A percentile compares a stretch with the other conserved stretches of the same genome.
Conservation (phyloP, 1,139 yeast genomes). For the Pichia sp. region DNA sequence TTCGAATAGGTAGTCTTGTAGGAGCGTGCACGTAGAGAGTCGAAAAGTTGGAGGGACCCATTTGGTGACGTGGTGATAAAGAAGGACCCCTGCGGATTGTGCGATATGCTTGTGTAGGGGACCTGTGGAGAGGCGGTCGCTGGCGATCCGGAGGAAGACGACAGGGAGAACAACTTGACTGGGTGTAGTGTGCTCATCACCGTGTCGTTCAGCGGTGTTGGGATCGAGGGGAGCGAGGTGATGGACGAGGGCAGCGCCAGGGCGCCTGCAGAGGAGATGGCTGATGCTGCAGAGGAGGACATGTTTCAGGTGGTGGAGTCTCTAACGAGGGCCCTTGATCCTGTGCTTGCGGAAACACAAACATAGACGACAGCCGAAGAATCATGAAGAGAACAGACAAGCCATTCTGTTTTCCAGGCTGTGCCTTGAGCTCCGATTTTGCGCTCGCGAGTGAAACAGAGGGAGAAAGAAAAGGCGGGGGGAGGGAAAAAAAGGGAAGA, state of each 20-base stretch:
- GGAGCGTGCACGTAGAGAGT: slow-evolving; percentile 65
- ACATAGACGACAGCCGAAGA: too few relatives aligned
- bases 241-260: slow-evolving; percentile 3
- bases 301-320: not conserved
- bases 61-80: slow-evolving; percentile 76
- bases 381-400: not conserved
- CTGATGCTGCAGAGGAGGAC: not conserved
- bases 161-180: slow-evolving; percentile 55
- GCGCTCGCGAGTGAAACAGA: not conserved
- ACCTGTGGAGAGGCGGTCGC: not conserved
- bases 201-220: slow-evolving; percentile 6
- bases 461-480: not conserved
- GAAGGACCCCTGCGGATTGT: slow-evolving; percentile 80
- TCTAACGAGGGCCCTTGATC: too few relatives aligned
- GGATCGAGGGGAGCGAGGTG: slow-evolving; percentile 9
- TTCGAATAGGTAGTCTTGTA: slow-evolving; percentile 68
- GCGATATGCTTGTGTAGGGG: slow-evolving; percentile 70
- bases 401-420: not conserved
- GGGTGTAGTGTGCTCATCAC: slow-evolving; percentile 34
- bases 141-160: slow-evolving; percentile 45
- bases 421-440: not conserved
- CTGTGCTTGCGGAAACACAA: not conserved
- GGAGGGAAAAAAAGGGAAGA: not conserved
- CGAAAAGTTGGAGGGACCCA: slow-evolving; percentile 80
- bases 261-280: not conserved